Percentiles rank a stretch among this genome's conserved stretches.
Evolutionary conservation across 352 stramenopile species (phyloP).

Genomic region (Phytophthora macrochlamydospora): DNA sequence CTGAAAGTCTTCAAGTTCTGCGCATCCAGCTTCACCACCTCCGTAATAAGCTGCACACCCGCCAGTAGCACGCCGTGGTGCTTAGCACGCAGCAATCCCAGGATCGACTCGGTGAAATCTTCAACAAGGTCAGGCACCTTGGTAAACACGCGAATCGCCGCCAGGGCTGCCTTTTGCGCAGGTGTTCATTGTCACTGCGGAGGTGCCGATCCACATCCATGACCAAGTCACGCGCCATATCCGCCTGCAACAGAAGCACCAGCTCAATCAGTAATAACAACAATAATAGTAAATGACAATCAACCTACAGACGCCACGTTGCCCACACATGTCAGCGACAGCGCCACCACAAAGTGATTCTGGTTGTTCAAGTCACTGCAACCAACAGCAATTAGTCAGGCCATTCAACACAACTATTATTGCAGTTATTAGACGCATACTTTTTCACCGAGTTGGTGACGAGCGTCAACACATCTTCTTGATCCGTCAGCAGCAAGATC

Average conservation of each 20-base stretch:
- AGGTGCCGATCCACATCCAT: conserved; percentile 98
- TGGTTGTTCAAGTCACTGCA: conserved; percentile 92
- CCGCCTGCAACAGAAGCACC: conserved; percentile 55
- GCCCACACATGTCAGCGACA: conserved; percentile 97
- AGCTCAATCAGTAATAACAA: neutral
- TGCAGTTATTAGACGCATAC: conserved; percentile 31
- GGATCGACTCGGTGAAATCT: conserved; percentile 97
- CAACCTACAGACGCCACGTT: conserved; percentile 95
- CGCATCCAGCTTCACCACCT: conserved; percentile 88
- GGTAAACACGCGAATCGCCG: conserved; percentile 91
- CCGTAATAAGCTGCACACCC: conserved; percentile 96
- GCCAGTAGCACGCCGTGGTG: conserved; percentile 98
- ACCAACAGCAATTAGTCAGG: conserved; percentile 6
- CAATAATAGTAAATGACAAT: neutral
- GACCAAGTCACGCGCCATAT: conserved; percentile 98
- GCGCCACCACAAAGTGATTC: conserved; percentile 95
- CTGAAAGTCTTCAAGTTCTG: conserved; percentile 81
- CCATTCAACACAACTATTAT: neutral
- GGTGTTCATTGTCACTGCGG: conserved; percentile 92
- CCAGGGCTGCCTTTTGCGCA: conserved; percentile 98
- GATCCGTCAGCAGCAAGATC: conserved; percentile 98
- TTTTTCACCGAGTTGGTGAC: conserved; percentile 99
- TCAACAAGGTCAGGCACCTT: conserved; percentile 99
- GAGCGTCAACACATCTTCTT: conserved; percentile 99
- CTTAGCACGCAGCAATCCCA: conserved; percentile 93